Evolutionary conservation across 2,329 filamentous ascomycete genomes (phyloP).

Genomic region (Hypoxylon sp.): DNA sequence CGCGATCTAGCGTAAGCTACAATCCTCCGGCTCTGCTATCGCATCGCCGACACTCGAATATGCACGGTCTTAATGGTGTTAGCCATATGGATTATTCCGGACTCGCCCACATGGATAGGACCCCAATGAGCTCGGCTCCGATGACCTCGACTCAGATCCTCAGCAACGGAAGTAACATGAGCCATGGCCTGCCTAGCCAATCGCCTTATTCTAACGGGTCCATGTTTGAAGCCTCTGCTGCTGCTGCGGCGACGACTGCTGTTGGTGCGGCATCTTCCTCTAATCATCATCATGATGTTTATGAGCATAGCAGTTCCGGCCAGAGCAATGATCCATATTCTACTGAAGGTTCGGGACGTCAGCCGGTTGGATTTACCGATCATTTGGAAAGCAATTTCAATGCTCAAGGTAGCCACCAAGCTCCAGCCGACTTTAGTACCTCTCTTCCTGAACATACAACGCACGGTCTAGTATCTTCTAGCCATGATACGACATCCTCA

Average conservation of each 20-base stretch:
- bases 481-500: conserved; percentile 26
- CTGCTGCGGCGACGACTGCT: conserved; percentile 8
- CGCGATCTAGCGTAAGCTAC: conserved; percentile 13
- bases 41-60: conserved; percentile 37
- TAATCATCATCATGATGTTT: conserved; percentile 20
- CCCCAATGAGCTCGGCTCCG: conserved; percentile 4
- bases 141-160: conserved; percentile 35
- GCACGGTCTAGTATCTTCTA: conserved; percentile 9
- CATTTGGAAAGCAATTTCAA: conserved; percentile 9
- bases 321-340: conserved; percentile 24
- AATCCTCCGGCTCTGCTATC: conserved; percentile 3
- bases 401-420: conserved; percentile 15
- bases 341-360: conserved; percentile 11
- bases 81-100: conserved; percentile 36
- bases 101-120: conserved; percentile 17
- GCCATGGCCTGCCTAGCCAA: conserved; percentile 29
- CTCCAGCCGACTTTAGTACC: conserved; percentile 15
- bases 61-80: conserved; percentile 35
- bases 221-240: conserved; percentile 38
- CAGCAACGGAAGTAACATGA: conserved; percentile 17
- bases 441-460: conserved; percentile 21
- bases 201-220: conserved; percentile 34
- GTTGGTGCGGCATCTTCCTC: conserved; percentile 3
- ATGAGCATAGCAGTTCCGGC: conserved; percentile 7
- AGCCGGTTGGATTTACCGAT: conserved; percentile 5